These are phyloP conservation scores for Podospora pseudocomata DNA, from an alignment of 495 filamentous ascomycete genomes.

Conservation along the genomic window DNA sequence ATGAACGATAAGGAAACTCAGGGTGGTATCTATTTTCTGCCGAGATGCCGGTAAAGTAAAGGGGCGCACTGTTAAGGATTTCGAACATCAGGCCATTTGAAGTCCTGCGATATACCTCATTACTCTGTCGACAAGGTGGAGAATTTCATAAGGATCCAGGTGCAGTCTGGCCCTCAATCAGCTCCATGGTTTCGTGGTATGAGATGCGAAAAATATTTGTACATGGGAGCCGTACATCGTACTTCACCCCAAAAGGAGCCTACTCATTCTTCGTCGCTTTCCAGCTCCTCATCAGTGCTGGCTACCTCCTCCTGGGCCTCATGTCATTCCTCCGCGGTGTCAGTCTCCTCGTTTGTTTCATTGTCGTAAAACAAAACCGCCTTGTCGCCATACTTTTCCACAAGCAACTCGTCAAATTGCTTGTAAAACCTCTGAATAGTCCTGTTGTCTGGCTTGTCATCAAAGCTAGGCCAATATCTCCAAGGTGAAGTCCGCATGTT, in stretches of 20 bases:
- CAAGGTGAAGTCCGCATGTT: neutral
- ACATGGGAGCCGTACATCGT: too few species aligned
- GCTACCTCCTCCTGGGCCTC: neutral
- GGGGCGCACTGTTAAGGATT: too few species aligned
- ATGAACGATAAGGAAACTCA: too few species aligned
- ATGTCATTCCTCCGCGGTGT: neutral
- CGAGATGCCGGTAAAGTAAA: too few species aligned
- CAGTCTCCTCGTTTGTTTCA: neutral
- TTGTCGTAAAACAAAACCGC: neutral
- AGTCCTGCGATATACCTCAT: too few species aligned
- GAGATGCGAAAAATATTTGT: too few species aligned
- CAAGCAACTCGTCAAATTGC: slow-evolving; percentile 34
- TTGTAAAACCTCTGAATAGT: neutral
- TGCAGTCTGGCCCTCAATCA: too few species aligned
- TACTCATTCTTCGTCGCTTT: neutral
- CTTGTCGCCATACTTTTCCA: slow-evolving; percentile 41
- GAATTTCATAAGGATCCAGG: too few species aligned
- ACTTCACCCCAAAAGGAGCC: neutral
- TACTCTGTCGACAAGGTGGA: too few species aligned
- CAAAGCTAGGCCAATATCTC: neutral
- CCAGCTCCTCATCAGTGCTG: neutral
- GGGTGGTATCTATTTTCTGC: too few species aligned
- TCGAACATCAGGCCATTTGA: too few species aligned
- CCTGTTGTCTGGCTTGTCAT: neutral
- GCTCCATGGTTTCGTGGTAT: too few species aligned